Conservation (phyloP, 768 basidiomycete genomes). For the Suillus subaureus region DNA sequence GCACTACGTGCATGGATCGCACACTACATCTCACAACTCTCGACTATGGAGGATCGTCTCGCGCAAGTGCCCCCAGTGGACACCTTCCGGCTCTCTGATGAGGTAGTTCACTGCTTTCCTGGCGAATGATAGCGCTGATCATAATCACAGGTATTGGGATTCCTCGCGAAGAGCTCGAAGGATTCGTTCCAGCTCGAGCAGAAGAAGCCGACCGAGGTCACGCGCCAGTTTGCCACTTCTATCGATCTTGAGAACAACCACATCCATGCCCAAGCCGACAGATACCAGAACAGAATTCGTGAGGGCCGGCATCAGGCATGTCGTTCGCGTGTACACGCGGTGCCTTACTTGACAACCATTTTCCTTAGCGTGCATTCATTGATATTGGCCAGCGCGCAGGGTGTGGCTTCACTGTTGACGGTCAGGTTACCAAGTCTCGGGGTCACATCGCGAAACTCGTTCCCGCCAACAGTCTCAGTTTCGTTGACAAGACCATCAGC, state of each 20-base stretch:
- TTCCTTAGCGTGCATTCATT: constrained; percentile 20
- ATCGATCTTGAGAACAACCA: constrained; percentile 15
- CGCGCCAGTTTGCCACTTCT: constrained; percentile 22
- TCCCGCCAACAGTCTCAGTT: constrained; percentile 19
- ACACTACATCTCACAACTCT: constrained; percentile 30
- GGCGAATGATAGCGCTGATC: background rate
- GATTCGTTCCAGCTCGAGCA: constrained; percentile 29
- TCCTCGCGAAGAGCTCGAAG: constrained; percentile 28
- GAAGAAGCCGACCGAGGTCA: constrained; percentile 28
- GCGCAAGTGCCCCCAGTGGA: constrained; percentile 25
- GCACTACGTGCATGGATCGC: constrained; percentile 34
- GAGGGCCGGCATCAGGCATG: constrained; percentile 42
- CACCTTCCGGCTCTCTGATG: constrained; percentile 25
- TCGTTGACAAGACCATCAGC: constrained; percentile 33
- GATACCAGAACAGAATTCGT: constrained; percentile 33
- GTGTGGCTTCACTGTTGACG: constrained; percentile 26
- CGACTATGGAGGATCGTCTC: constrained; percentile 23
- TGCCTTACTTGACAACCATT: background rate
- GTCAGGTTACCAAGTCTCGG: constrained; percentile 12
- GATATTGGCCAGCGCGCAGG: constrained; percentile 25
- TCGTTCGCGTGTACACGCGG: background rate
- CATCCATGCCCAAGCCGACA: constrained; percentile 23
- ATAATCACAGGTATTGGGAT: constrained; percentile 24
- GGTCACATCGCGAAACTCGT: constrained; percentile 26
- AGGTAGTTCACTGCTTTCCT: constrained; percentile 13